Percentiles rank a stretch among this genome's conserved stretches.
Conservation (phyloP, 1,139 yeast species). For the Yamadazyma blattariae region DNA sequence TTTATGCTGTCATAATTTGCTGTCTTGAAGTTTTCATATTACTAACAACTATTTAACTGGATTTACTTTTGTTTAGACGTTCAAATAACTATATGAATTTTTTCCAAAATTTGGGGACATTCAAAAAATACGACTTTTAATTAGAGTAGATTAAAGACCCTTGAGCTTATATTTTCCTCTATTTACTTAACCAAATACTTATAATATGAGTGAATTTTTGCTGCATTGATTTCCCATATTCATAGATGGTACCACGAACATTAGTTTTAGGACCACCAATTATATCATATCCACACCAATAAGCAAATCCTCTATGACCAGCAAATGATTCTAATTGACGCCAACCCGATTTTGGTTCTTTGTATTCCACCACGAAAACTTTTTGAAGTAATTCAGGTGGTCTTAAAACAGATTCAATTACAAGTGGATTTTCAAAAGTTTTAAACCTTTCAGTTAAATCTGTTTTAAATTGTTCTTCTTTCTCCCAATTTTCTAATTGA, state of each 20-base stretch:
- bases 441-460: constrained; percentile 8
- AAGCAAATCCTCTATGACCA: constrained; percentile 17
- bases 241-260: constrained; percentile 16
- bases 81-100: too few species aligned
- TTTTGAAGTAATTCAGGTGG: constrained; percentile 21
- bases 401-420: constrained; percentile 18
- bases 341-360: constrained; percentile 23
- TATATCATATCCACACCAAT: constrained; percentile 37
- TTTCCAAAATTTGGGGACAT: background rate
- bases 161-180: too few species aligned
- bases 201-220: constrained; percentile 14
- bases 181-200: constrained; percentile 21
- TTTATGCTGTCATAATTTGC: too few species aligned
- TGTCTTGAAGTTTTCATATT: too few species aligned
- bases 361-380: constrained; percentile 13
- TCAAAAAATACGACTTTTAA: too few species aligned
- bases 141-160: too few species aligned
- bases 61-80: too few species aligned
- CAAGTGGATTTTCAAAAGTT: constrained; percentile 18
- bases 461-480: constrained; percentile 8
- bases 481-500: constrained; percentile 31
- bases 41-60: too few species aligned
- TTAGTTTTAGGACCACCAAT: constrained; percentile 24
- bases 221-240: constrained; percentile 13
- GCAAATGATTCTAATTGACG: constrained; percentile 15